Evolutionary conservation across 2,329 filamentous ascomycete species (phyloP).

Genomic region (Hypoxylon sp.): DNA sequence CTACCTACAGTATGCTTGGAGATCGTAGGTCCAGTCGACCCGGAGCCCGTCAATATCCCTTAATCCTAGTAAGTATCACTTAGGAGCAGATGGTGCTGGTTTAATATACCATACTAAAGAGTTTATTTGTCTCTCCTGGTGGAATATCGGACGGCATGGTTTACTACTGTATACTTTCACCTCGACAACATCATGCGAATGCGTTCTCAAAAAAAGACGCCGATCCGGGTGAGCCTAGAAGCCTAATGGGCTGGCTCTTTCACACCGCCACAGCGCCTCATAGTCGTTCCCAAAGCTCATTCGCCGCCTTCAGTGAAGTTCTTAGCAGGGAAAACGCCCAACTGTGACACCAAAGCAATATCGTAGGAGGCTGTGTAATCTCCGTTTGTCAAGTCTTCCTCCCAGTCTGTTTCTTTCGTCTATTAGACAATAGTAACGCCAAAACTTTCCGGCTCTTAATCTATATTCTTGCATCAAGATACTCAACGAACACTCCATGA

Average conservation of each 20-base stretch:
- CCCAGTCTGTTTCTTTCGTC: background rate
- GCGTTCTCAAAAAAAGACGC: background rate
- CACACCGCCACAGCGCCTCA: background rate
- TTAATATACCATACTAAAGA: too few species aligned
- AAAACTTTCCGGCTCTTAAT: background rate
- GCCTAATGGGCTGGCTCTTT: background rate
- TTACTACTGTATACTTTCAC: background rate
- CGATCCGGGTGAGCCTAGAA: background rate
- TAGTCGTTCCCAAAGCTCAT: slow-evolving; percentile 6
- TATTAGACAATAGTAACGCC: background rate
- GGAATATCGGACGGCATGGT: too few species aligned
- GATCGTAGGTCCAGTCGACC: too few species aligned
- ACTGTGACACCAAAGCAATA: background rate
- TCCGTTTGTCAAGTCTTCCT: background rate
- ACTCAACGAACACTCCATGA: background rate
- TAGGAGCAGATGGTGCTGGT: too few species aligned
- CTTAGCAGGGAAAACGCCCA: slow-evolving; percentile 1
- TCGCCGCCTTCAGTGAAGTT: background rate
- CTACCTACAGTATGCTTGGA: background rate
- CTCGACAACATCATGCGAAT: background rate
- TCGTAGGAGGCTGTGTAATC: slow-evolving; percentile 13
- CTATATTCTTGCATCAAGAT: background rate
- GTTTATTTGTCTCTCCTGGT: too few species aligned
- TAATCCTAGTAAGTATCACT: too few species aligned
- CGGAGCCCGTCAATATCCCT: too few species aligned